phyloP scores from a whole-genome alignment of 345 rosid species.

The Populus nigra region DNA sequence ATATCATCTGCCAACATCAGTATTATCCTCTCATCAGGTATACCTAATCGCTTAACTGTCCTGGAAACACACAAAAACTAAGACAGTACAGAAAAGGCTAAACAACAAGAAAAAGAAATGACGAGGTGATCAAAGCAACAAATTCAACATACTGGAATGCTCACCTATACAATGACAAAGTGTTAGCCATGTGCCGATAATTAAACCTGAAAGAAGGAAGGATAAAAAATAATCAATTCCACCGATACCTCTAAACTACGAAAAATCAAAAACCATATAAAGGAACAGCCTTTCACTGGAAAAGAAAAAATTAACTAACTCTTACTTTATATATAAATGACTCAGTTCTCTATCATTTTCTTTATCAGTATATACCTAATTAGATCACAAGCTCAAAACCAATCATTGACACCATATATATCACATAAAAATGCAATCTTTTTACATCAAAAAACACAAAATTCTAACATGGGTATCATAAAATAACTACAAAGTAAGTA shows the following conservation, averaged over 20 bases:
- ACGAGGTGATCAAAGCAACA: neutral
- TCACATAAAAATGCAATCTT: neutral
- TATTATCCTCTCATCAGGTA: constrained; percentile 93
- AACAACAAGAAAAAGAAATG: constrained; percentile 5
- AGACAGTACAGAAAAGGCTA: neutral
- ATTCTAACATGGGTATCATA: neutral
- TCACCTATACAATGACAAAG: constrained; percentile 88
- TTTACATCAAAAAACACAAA: neutral
- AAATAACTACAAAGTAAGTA: neutral
- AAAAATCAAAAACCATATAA: neutral
- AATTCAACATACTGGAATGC: constrained; percentile 7
- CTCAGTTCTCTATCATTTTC: neutral
- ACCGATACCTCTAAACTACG: neutral
- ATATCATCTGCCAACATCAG: constrained; percentile 98
- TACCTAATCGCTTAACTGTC: constrained; percentile 93
- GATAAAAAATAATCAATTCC: constrained; percentile 16
- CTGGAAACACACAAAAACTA: constrained; percentile 41
- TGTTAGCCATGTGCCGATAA: constrained; percentile 96
- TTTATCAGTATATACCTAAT: neutral
- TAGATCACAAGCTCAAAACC: neutral
- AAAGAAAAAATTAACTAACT: neutral
- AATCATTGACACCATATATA: neutral
- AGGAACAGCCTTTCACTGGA: neutral
- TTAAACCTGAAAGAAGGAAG: constrained; percentile 69
- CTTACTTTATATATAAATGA: neutral